Evolutionary conservation across 2,329 filamentous ascomycete genomes (phyloP).

Genomic region (Tolypocladium ophioglossoides): DNA sequence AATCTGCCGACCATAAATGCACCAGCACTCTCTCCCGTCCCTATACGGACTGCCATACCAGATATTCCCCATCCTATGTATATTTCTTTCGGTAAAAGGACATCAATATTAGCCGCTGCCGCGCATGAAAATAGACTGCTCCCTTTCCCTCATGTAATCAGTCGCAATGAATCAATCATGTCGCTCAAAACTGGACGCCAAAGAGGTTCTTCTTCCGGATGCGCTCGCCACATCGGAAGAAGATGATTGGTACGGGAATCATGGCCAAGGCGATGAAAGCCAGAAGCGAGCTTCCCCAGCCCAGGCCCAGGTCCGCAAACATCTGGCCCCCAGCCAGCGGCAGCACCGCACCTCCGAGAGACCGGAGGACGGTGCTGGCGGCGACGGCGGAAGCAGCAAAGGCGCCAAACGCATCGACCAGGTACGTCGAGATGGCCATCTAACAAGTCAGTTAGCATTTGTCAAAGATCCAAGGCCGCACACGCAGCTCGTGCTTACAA

Average conservation of each 20-base stretch:
- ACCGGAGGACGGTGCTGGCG: slow-evolving; percentile 25
- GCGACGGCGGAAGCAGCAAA: slow-evolving; percentile 30
- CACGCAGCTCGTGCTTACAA: slow-evolving; percentile 20
- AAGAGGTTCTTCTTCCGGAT: slow-evolving; percentile 22
- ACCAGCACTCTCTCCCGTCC: neutral
- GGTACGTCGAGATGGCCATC: slow-evolving; percentile 47
- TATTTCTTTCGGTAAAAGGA: no score
- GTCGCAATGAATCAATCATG: no score
- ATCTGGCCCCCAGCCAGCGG: slow-evolving; percentile 27
- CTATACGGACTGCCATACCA: neutral
- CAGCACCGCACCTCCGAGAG: slow-evolving; percentile 25
- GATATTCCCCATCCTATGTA: neutral
- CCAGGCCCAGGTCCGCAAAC: slow-evolving; percentile 26
- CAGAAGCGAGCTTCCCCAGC: slow-evolving; percentile 32
- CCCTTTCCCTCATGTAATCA: no score
- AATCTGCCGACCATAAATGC: neutral
- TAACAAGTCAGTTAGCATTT: slow-evolving; percentile 22
- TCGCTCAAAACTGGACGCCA: slow-evolving; percentile 9
- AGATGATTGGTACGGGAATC: slow-evolving; percentile 25
- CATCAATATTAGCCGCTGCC: neutral
- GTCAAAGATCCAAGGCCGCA: neutral
- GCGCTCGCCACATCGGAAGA: slow-evolving; percentile 25
- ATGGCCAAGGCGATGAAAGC: slow-evolving; percentile 26
- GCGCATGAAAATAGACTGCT: neutral
- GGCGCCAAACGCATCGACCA: slow-evolving; percentile 41